Evolutionary conservation across 2,329 filamentous ascomycete species (phyloP).

Genomic region (Xylaria sp.): DNA sequence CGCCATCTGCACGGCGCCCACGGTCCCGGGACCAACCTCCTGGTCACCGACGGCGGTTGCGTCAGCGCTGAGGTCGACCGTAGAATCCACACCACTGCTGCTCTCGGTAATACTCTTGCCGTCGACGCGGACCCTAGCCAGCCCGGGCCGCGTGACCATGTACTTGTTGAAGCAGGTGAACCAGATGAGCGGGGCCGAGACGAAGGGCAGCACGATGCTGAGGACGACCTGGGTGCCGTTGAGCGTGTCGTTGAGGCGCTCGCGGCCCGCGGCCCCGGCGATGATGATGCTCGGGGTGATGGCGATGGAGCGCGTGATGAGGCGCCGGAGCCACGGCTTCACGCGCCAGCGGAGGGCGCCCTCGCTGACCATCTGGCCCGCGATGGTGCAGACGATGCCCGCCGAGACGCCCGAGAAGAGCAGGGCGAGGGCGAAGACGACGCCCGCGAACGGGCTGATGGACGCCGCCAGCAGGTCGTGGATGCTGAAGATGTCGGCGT

Average conservation of each 20-base stretch:
- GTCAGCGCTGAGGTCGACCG: constrained; percentile 8
- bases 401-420: constrained; percentile 83
- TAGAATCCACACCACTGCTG: neutral
- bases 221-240: constrained; percentile 82
- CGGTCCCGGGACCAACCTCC: constrained; percentile 24
- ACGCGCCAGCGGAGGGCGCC: constrained; percentile 81
- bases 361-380: constrained; percentile 89
- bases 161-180: constrained; percentile 83
- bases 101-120: constrained; percentile 35
- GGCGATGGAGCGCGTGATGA: constrained; percentile 81
- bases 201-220: constrained; percentile 82
- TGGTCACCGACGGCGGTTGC: constrained; percentile 17
- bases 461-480: constrained; percentile 75
- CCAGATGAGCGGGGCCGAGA: constrained; percentile 84
- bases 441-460: constrained; percentile 80
- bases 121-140: constrained; percentile 51
- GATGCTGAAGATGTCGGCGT: constrained; percentile 86
- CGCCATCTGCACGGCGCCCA: constrained; percentile 68
- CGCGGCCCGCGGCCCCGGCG: constrained; percentile 78
- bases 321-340: constrained; percentile 80
- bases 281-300: constrained; percentile 87
- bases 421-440: constrained; percentile 84
- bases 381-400: constrained; percentile 88
- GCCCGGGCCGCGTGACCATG: constrained; percentile 75
- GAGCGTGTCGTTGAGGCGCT: constrained; percentile 76